phyloP scores from a whole-genome alignment of 2,329 filamentous ascomycete genomes.

The Lasiodiplodia theobromae region DNA sequence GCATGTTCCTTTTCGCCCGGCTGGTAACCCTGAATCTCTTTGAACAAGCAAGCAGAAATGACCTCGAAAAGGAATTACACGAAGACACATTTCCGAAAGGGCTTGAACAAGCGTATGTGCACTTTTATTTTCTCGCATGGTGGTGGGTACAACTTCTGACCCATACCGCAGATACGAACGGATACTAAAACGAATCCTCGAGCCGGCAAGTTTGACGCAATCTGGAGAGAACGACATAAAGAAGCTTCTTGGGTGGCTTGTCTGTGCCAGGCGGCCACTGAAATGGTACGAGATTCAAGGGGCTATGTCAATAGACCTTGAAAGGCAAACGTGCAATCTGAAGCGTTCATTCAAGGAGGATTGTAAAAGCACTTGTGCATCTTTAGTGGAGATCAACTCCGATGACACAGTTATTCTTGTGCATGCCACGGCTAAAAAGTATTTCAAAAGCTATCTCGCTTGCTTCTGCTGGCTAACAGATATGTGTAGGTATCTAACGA shows the following conservation, averaged over 20 bases:
- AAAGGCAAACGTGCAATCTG: slow-evolving; percentile 38
- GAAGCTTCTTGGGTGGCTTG: slow-evolving; percentile 51
- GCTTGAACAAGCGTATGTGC: slow-evolving; percentile 31
- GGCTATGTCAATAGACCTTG: slow-evolving; percentile 43
- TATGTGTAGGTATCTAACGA: background rate
- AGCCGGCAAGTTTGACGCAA: slow-evolving; percentile 29
- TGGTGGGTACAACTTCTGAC: too few relatives aligned
- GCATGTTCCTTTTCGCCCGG: slow-evolving; percentile 40
- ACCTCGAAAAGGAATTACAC: slow-evolving; percentile 33
- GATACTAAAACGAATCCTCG: slow-evolving; percentile 33
- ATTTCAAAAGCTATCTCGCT: background rate
- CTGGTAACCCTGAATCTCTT: slow-evolving; percentile 37
- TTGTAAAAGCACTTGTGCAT: slow-evolving; percentile 45
- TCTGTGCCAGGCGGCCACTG: slow-evolving; percentile 50
- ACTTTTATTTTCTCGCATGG: too few relatives aligned
- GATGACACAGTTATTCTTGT: background rate
- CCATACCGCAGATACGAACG: slow-evolving; percentile 39
- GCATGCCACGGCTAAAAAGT: background rate
- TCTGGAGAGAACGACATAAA: slow-evolving; percentile 37
- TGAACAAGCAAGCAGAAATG: slow-evolving; percentile 33
- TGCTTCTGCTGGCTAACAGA: too few relatives aligned
- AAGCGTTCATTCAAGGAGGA: slow-evolving; percentile 39
- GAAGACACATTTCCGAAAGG: slow-evolving; percentile 28
- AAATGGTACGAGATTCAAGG: slow-evolving; percentile 53
- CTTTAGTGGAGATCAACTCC: slow-evolving; percentile 44